Evolutionary conservation across 257 asterid species (phyloP).

Genomic region (Nicotiana tomentosiformis): DNA sequence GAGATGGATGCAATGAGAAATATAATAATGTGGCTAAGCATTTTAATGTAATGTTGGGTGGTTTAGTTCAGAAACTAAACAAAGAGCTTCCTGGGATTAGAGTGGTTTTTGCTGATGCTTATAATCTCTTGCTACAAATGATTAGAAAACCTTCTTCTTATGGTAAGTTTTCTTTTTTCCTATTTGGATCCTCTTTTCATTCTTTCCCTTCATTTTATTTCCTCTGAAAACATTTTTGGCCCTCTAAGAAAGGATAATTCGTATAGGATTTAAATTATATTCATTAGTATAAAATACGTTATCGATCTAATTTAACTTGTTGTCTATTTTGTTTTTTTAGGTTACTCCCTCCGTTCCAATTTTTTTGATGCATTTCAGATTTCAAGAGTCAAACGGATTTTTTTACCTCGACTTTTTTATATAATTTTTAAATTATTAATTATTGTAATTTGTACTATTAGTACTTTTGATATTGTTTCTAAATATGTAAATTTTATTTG

Average conservation of each 20-base stretch:
- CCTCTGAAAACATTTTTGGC: not conserved
- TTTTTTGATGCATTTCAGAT: no score
- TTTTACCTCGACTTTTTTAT: no score
- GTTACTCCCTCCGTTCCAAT: no score
- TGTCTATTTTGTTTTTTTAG: no score
- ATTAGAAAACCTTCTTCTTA: conserved; percentile 44
- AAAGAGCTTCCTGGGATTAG: conserved; percentile 48
- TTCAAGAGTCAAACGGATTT: no score
- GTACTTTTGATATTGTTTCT: no score
- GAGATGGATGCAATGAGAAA: conserved; percentile 50
- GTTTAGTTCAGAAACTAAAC: conserved; percentile 41
- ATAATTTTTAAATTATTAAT: no score
- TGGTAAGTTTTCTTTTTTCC: conserved; percentile 34
- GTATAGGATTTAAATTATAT: no score
- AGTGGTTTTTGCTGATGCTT: conserved; percentile 58
- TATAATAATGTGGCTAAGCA: conserved; percentile 58
- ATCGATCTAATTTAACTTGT: no score
- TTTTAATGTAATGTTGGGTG: conserved; percentile 46
- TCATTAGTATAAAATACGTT: no score
- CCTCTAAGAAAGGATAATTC: not conserved
- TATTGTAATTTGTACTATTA: no score
- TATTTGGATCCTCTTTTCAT: not conserved
- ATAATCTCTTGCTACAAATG: conserved; percentile 39
- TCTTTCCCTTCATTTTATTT: not conserved
- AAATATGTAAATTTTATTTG: no score